Conservation (phyloP, 495 filamentous ascomycete genomes). For the Pyrenula massariospora region DNA sequence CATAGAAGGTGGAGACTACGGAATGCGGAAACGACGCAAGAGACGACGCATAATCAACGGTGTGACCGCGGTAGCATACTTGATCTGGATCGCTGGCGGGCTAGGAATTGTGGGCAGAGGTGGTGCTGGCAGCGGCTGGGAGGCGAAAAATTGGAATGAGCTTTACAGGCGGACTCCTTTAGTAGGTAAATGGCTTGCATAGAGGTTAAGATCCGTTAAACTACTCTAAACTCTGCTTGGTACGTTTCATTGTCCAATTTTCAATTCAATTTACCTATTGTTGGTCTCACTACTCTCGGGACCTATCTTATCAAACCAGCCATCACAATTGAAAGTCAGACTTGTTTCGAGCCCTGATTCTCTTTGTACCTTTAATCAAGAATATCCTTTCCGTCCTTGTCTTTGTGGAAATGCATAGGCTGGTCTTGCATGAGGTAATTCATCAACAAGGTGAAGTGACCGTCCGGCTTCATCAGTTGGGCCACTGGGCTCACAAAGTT, state of each 20-base stretch:
- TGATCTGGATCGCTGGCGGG: conserved; percentile 69
- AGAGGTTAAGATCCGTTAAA: conserved; percentile 8
- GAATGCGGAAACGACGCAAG: conserved; percentile 34
- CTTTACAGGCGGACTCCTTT: conserved; percentile 45
- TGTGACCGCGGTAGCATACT: conserved; percentile 40
- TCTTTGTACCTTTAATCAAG: no score
- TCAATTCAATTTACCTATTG: no score
- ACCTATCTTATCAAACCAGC: no score
- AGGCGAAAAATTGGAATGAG: conserved; percentile 67
- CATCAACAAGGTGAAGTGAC: conserved; percentile 26
- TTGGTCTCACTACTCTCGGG: no score
- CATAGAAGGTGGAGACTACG: conserved; percentile 26
- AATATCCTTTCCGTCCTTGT: background rate
- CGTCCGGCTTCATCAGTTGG: conserved; percentile 32
- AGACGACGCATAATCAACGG: conserved; percentile 62
- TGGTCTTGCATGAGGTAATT: conserved; percentile 20
- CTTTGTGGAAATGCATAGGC: conserved; percentile 7
- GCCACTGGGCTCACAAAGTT: conserved; percentile 31
- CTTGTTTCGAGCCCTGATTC: no score
- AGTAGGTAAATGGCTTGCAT: conserved; percentile 32
- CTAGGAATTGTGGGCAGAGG: conserved; percentile 64
- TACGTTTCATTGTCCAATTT: no score
- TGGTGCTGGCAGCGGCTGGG: conserved; percentile 55
- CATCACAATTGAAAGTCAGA: no score
- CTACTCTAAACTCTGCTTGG: no score